These are phyloP conservation scores for Solanum chiquidenum DNA, from an alignment of 257 asterid genomes.

Conservation along the genomic window DNA sequence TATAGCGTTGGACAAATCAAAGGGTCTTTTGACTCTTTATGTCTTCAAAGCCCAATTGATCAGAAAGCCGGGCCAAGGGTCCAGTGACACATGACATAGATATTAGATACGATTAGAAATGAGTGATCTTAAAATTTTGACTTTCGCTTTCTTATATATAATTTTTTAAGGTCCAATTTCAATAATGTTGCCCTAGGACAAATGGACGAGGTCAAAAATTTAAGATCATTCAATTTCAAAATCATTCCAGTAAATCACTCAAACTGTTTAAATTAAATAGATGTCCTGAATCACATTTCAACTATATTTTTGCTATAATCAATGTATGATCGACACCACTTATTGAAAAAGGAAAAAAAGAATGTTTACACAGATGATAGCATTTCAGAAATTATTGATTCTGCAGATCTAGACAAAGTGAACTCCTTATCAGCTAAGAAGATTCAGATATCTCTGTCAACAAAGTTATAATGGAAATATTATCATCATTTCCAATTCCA, in stretches of 20 bases:
- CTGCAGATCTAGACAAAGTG: not conserved
- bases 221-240: not conserved
- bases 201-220: not conserved
- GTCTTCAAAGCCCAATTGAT: not conserved
- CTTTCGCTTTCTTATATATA: fast-evolving
- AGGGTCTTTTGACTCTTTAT: not conserved
- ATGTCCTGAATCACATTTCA: not conserved
- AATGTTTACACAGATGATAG: not conserved
- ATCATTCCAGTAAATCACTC: not conserved
- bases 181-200: not conserved
- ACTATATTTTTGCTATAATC: not conserved
- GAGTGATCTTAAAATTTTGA: not conserved
- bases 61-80: not conserved
- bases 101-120: not conserved
- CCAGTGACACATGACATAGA: not conserved
- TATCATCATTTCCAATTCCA: not conserved
- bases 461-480: not conserved
- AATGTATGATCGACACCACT: not conserved
- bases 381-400: not conserved
- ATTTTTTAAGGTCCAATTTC: not conserved
- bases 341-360: not conserved
- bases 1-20: not conserved
- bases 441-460: not conserved
- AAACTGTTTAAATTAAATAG: not conserved
- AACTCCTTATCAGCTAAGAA: not conserved